Evolutionary conservation across 257 asterid species (phyloP), one percentile per base, ranked within the genome.

Genomic region (Solanum paucissectum): DNA sequence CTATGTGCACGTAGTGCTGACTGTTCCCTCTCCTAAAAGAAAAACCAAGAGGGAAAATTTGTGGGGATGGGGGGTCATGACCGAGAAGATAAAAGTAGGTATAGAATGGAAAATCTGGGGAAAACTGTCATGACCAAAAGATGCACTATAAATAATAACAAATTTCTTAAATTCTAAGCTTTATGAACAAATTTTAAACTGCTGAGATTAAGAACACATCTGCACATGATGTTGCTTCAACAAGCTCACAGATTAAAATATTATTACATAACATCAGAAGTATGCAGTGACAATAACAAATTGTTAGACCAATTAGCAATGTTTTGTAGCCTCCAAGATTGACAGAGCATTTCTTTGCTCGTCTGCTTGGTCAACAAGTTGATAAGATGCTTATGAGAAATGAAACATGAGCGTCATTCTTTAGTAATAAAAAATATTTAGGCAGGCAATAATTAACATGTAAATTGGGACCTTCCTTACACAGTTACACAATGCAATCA

Each of bases 1-100:
- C 94, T 95, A 86, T 91, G 96, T 79, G 96, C 95, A 86, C 95
- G 90, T 93, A 97, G 89, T 44, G 98, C 98, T 76, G 99, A 97
- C 55, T 93, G 95, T 81, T 92, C 94, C 90, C 91, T 92, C 91
- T 91, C 99, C 99, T 96, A 87, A 74, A 71, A 83, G 27, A 88
- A 91, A 33, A 69, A 62, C 25, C 42, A 73, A 88, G 83, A 86
- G 46, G 77, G 74, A 46, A 46, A 46, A 44, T 46, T 29, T 81
- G 82, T 73, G 83, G 85, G 85, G 44, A 29, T 18, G 38, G 36
- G 36, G 58, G 33, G 20, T 49, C 69, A 82, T 52, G 16, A 82
- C 69, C 29, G 55, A 82, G 25, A 49, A 81, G 69, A 81, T 79
- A 79, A 44, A 79, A 5, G 5, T 46, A 46, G 29, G 85, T 8